phyloP scores from a whole-genome alignment of 176 grass and related monocot genomes.

The Paspalum vaginatum region DNA sequence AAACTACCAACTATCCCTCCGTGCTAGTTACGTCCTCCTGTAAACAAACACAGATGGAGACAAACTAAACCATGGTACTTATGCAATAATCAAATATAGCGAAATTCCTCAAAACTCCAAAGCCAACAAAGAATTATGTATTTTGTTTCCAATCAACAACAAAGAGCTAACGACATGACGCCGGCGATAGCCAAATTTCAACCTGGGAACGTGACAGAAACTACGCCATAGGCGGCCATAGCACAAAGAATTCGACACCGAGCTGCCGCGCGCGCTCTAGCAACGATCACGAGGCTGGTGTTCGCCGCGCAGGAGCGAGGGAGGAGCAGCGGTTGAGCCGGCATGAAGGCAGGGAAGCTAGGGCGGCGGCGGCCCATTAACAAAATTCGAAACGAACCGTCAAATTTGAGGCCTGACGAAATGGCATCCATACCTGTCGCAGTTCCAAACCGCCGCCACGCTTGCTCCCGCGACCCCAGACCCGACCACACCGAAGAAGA shows the following conservation, averaged over 20 bases:
- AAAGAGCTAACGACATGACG: constrained; percentile 16
- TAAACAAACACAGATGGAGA: constrained; percentile 3
- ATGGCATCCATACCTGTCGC: constrained; percentile 51
- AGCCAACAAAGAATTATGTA: neutral
- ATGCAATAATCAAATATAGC: neutral
- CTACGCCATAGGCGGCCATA: neutral
- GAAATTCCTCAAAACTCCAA: constrained; percentile 9
- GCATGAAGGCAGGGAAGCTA: neutral
- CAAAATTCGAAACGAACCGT: constrained; percentile 29
- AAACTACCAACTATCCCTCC: constrained; percentile 30
- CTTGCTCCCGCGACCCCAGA: constrained; percentile 17
- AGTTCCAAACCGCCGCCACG: constrained; percentile 30
- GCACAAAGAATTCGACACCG: neutral
- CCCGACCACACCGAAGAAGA: constrained; percentile 48
- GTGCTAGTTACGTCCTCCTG: constrained; percentile 29
- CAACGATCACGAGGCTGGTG: constrained; percentile 1
- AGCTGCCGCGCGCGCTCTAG: neutral
- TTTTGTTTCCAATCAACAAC: neutral
- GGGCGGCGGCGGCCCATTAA: neutral
- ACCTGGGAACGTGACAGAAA: neutral
- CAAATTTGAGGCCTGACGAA: neutral
- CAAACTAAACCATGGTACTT: constrained; percentile 12
- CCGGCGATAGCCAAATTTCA: neutral
- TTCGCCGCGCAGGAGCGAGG: neutral
- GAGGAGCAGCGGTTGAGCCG: neutral